Evolutionary conservation across 176 grass and related monocot genomes (phyloP), one percentile per base, ranked within the genome.

Genomic region (Pontederia paniculata): DNA sequence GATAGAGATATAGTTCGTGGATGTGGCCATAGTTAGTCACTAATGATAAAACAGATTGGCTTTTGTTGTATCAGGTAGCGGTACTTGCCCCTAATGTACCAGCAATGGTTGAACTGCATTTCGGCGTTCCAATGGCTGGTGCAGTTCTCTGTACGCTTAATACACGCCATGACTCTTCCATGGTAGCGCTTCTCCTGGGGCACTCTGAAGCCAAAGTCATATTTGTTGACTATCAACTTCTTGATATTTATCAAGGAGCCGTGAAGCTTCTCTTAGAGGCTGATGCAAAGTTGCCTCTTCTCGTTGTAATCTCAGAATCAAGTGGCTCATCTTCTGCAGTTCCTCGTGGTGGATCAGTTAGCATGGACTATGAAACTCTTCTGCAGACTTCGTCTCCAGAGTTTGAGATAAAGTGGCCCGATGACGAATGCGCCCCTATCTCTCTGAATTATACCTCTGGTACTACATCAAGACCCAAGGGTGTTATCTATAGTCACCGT

Each of bases 371-470:
- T 53, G 83, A 97, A 62, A n/a, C 55, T 21, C 60, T 96, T 12
- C 45, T 89, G 19, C 19, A 19, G 51, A 55, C 57, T 1, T 60
- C 23, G 17, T 69, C 57, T 18, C 20, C 50, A 37, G 59, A 73
- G 14, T 81, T 84, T 9, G 28, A 15, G 31, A 72, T 73, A 22
- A 67, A 69, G 62, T 90, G 83, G 83, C 86, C 83, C 4, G 49
- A 1, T 4, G 86, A 97, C 21, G 80, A 97, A 76, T 80, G 79
- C 63, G 77, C 87, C 18, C 80, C 77, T 19, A 88, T 90, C 67
- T 77, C 83, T 1, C 60, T 97, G 6, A 97, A 84, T 60, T 97
- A 97, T 79, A 97, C 83, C 13, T 97, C 91, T 9, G 83, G 77
- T 14, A 90, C 83, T 57, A 97, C 86, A 45, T 84, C 80, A 5